Base-by-base conservation (phyloP, 768 basidiomycete genomes). In the Auriculariales sp. region DNA sequence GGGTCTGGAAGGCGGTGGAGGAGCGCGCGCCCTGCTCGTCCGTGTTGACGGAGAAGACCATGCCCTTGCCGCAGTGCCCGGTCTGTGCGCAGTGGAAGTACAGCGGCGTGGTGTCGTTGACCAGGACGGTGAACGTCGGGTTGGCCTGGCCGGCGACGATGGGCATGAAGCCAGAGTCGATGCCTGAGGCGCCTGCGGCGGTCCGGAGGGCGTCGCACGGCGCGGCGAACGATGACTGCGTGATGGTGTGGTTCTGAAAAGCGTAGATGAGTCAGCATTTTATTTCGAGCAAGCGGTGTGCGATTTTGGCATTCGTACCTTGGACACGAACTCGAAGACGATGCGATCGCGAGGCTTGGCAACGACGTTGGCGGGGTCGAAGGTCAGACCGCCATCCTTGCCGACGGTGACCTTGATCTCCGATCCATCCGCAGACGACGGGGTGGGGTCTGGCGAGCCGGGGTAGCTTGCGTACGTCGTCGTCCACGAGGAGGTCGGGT, bases 41-140 rank as follows among this genome's bases (percentile, higher is more conserved):
- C 42, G 79, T 70, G 59, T 79, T 82, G 52, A 66, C 66, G 22
- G 73, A 60, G 62, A 78, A 78, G 46, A 79, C 76, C 79, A 79
- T 80, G 45, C 78, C 78, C 36, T 63, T 58, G 0, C 68, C 69
- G 57, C 78, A 79, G 59, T 81, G 78, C 35, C 55, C 61, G 2
- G 53, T 46, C 55, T 77, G 76, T 2, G 63, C 62, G 58, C 78
- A 78, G 63, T 71, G 77, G 39, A 44, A 44, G 39, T 44, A 44
- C 22, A 48, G 36, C 36, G 78, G 78, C 22, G 66, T 57, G 28
- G 78, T 79, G 60, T 74, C 73, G 53, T 71, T 75, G 53, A 83
- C 72, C 32, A 72, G 77, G 57, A 73, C 62, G 57, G 67, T 77
- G 66, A 67, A 79, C 17, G 71, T 73, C 9, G 75, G 77, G 31